These are phyloP conservation scores for Globisporangium radiosum DNA, from an alignment of 352 stramenopile species.

Conservation along the genomic window DNA sequence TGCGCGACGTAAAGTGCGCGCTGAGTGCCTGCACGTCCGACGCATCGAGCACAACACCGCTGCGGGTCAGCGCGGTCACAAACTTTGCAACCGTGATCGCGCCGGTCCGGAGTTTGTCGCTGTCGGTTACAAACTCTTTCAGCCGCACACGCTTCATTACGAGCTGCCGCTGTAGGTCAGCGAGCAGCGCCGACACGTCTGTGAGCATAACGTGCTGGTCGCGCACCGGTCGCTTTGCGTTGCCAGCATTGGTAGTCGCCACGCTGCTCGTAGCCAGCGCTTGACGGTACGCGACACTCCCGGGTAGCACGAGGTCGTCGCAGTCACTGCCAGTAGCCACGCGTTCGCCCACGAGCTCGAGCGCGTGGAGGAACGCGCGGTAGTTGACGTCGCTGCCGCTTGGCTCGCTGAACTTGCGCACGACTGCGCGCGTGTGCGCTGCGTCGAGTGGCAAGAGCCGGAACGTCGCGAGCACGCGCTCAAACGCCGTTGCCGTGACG, in stretches of 20 bases:
- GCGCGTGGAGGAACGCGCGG: conserved; percentile 63
- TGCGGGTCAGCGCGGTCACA: conserved; percentile 78
- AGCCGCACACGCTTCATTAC: conserved; percentile 61
- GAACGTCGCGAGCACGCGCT: conserved; percentile 80
- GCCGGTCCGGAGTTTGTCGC: conserved; percentile 70
- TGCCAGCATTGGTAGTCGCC: conserved; percentile 18
- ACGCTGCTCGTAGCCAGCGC: conserved; percentile 36
- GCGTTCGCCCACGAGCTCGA: conserved; percentile 36
- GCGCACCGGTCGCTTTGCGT: conserved; percentile 20
- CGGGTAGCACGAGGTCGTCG: conserved; percentile 27
- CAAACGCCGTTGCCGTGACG: conserved; percentile 73
- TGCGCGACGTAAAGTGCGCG: conserved; percentile 46
- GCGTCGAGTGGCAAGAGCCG: conserved; percentile 41
- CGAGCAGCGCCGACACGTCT: conserved; percentile 39
- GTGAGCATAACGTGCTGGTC: conserved; percentile 17
- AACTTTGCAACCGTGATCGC: conserved; percentile 84
- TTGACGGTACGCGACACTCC: conserved; percentile 58
- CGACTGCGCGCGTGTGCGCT: conserved; percentile 35
- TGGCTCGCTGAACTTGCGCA: conserved; percentile 77
- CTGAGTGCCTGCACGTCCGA: conserved; percentile 61
- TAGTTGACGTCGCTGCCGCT: conserved; percentile 71
- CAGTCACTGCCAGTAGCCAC: conserved; percentile 9
- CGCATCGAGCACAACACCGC: conserved; percentile 58
- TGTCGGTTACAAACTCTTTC: conserved; percentile 79
- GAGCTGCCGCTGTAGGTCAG: conserved; percentile 57